phyloP scores from a whole-genome alignment of 257 asterid genomes.

The Rehmannia glutinosa region DNA sequence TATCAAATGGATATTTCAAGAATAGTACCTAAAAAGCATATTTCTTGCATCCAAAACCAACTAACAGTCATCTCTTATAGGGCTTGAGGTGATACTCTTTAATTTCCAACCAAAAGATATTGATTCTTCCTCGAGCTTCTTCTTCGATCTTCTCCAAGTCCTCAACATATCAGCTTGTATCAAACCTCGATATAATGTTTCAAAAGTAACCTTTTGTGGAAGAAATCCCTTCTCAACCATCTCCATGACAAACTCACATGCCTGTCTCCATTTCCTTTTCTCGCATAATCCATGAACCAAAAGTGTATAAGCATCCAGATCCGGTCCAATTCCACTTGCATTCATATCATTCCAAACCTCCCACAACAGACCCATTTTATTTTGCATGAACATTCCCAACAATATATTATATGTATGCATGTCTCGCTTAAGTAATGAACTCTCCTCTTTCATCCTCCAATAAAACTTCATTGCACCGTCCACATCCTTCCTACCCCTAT shows the following conservation, averaged over 20 bases:
- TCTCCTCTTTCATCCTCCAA: slow-evolving; percentile 60
- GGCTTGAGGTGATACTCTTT: slow-evolving; percentile 69
- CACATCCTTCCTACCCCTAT: slow-evolving; percentile 69
- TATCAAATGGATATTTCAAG: not conserved
- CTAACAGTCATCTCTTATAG: slow-evolving; percentile 48
- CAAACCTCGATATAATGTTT: slow-evolving; percentile 75
- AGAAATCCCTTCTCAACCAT: slow-evolving; percentile 89
- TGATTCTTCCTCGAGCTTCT: slow-evolving; percentile 83
- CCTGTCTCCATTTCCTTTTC: slow-evolving; percentile 63
- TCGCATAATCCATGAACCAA: slow-evolving; percentile 74
- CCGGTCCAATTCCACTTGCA: slow-evolving; percentile 63
- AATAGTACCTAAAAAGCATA: not conserved
- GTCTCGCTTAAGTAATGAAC: slow-evolving; percentile 42
- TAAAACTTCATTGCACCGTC: slow-evolving; percentile 66
- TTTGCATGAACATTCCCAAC: slow-evolving; percentile 63
- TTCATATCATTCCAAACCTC: slow-evolving; percentile 83
- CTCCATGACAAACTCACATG: slow-evolving; percentile 71
- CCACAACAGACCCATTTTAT: slow-evolving; percentile 46
- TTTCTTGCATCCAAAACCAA: not conserved
- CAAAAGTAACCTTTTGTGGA: slow-evolving; percentile 80
- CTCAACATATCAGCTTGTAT: slow-evolving; percentile 83
- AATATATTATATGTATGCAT: slow-evolving; percentile 67
- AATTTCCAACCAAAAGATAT: slow-evolving; percentile 62
- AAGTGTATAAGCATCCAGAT: slow-evolving; percentile 72
- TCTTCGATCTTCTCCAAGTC: slow-evolving; percentile 89